A percentile compares a stretch with the other conserved stretches of the same genome.
Conservation (phyloP, 192 early-diverging fungal species). For the Thamnidium elegans region DNA sequence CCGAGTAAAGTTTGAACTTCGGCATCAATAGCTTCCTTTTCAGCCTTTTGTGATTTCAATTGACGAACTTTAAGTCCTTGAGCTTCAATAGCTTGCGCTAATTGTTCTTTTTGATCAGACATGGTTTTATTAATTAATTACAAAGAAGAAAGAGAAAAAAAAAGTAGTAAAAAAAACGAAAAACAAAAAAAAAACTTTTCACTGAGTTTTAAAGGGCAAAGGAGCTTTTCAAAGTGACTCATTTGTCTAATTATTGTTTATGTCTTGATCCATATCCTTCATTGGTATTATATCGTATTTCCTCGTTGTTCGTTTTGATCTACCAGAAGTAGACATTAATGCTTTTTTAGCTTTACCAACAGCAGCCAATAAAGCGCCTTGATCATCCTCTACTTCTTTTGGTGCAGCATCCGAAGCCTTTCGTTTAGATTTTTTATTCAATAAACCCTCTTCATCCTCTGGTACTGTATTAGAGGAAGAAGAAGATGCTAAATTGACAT, state of each 20-base stretch:
- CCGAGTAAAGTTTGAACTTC: constrained; percentile 55
- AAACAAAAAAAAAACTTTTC: no score
- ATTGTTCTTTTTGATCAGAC: constrained; percentile 30
- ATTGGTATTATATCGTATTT: constrained; percentile 18
- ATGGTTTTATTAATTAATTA: constrained; percentile 13
- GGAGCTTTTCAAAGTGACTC: no score
- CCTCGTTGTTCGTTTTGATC: constrained; percentile 8
- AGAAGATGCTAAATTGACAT: background rate
- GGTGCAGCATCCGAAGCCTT: constrained; percentile 18
- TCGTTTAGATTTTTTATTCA: constrained; percentile 10
- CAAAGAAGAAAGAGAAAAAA: background rate
- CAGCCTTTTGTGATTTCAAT: constrained; percentile 61
- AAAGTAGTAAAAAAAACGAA: background rate
- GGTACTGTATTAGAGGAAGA: background rate
- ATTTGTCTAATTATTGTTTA: no score
- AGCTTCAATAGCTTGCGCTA: constrained; percentile 43
- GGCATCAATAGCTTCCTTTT: constrained; percentile 51
- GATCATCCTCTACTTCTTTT: background rate
- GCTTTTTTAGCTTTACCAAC: constrained; percentile 18
- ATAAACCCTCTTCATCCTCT: constrained; percentile 10
- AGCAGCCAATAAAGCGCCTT: constrained; percentile 12
- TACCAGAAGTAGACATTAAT: background rate
- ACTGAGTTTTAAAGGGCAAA: no score
- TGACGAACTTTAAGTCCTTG: constrained; percentile 59
- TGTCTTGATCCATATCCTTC: constrained; percentile 8